Base-by-base conservation (phyloP, 768 basidiomycete genomes). In the Tricholoma flavovirens region DNA sequence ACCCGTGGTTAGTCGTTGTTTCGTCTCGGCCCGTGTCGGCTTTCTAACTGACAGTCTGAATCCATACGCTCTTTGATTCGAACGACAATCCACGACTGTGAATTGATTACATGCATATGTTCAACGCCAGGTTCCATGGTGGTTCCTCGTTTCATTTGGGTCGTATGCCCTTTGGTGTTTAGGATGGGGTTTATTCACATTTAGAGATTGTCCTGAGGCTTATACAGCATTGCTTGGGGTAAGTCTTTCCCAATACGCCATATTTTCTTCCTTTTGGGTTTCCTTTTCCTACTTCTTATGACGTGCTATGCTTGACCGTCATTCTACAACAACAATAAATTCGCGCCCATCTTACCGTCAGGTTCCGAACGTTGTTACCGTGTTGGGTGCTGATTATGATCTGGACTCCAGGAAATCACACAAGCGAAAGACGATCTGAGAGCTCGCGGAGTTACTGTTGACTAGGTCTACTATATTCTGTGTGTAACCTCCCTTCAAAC, bases 201-300 rank as follows among this genome's bases (percentile, higher is more conserved):
- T 90, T 62, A 72, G 81, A 62, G 90, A 92, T 62, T 88, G 88
- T 66, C 86, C 87, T 32, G 88, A 91, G 61, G 89, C 90, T 5
- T 88, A 90, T 61, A 75, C 79, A 14, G 85, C 87, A 66, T 67
- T 90, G 52, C 73, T 87, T 61, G 64, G 66, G 62, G 86, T 87
- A 63, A 68, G 80, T 72, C n/a, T n/a, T n/a, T n/a, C n/a, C n/a
- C n/a, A n/a, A n/a, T n/a, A n/a, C n/a, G n/a, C n/a, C n/a, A n/a
- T n/a, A n/a, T n/a, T n/a, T n/a, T n/a, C n/a, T n/a, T n/a, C n/a
- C n/a, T n/a, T n/a, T n/a, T 42, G n/a, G n/a, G 4, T 7, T 19
- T 8, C 14, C 17, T 42, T 15, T 38, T 15, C 36, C n/a, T 38
- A 11, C 30, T 17, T 17, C 15, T 17, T n/a, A n/a, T n/a, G n/a